Conservation (phyloP, 1,284 basidiomycete species). For the Ceratobasidium sp. region DNA sequence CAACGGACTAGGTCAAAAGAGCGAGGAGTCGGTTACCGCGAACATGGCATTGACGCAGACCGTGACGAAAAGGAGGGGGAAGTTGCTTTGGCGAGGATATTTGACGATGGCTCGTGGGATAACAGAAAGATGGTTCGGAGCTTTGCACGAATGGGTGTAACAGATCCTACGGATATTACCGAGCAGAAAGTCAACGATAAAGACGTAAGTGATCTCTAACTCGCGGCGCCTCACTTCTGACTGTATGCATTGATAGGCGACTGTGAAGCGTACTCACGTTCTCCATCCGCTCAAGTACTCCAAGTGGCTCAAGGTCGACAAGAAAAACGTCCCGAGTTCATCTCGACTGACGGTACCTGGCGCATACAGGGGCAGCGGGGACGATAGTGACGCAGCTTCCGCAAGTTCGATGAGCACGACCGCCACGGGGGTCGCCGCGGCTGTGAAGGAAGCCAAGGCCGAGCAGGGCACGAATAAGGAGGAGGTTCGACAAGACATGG, state of each 20-base stretch:
- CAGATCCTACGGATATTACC: slow-evolving; percentile 54
- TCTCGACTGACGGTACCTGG: slow-evolving; percentile 33
- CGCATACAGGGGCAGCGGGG: slow-evolving; percentile 40
- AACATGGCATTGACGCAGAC: slow-evolving; percentile 58
- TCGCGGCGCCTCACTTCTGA: neutral
- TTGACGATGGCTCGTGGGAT: slow-evolving; percentile 73
- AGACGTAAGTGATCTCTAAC: slow-evolving; percentile 56
- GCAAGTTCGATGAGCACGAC: slow-evolving; percentile 43
- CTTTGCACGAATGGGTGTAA: slow-evolving; percentile 72
- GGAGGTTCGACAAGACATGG: slow-evolving; percentile 34
- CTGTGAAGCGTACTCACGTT: slow-evolving; percentile 42
- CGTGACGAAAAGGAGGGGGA: slow-evolving; percentile 56
- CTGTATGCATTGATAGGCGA: slow-evolving; percentile 7
- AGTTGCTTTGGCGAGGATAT: slow-evolving; percentile 60
- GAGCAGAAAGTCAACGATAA: slow-evolving; percentile 50
- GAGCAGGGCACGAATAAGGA: neutral
- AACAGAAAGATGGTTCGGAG: slow-evolving; percentile 79
- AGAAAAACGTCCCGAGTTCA: slow-evolving; percentile 29
- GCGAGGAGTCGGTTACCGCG: slow-evolving; percentile 60
- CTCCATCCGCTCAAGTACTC: slow-evolving; percentile 48
- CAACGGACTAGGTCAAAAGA: slow-evolving; percentile 62
- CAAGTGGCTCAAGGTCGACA: slow-evolving; percentile 51
- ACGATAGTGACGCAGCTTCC: slow-evolving; percentile 44
- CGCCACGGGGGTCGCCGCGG: slow-evolving; percentile 28
- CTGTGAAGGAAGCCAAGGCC: slow-evolving; percentile 29